Evolutionary conservation across 2,329 filamentous ascomycete genomes (phyloP), one percentile per base, ranked within the genome.

Genomic region (Colletotrichum sp.): DNA sequence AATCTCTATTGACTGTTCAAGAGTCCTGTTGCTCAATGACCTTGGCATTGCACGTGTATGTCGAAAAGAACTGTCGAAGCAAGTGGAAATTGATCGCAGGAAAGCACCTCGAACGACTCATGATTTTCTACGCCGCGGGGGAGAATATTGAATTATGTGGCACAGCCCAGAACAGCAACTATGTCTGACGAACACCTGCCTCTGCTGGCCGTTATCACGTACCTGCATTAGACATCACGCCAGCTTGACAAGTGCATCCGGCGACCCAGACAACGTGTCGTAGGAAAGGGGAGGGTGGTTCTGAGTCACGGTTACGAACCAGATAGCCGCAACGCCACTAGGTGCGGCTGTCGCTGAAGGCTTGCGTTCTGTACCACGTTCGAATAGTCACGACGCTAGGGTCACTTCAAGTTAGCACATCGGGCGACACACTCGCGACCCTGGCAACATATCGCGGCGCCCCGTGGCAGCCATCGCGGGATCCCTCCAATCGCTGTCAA

Each of bases 401-500:
- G 26, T 18, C 57, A 9, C 32, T 74, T 75, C 34, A 18, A 36
- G 70, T 64, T 73, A 75, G 74, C 30, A 61, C 59, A 16, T 74
- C 70, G 48, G 28, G 70, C 43, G 57, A 74, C 60, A 24, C 13
- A 69, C 34, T 39, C 48, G 16, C 13, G 21, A 70, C 67, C 57
- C 57, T 30, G 24, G 43, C 63, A 34, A 64, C 64, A 64, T 68
- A 59, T 21, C 64, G 55, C 64, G 32, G 36, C 69, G 64, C 64
- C 64, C 26, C 48, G 18, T 73, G 73, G 57, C 64, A 65, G 63
- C 73, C 73, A 63, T 68, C 70, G 57, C 59, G 26, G 18, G 28
- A 68, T n/a, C 26, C 71, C 74, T 72, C 71, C 67, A 77, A 77
- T 77, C 74, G 74, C 10, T 55, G 67, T 52, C 71, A 73, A 77